Percentiles rank a stretch among this genome's conserved stretches.
phyloP scores from a whole-genome alignment of 1,139 yeast species.

The Debaryomycetaceae sp. region DNA sequence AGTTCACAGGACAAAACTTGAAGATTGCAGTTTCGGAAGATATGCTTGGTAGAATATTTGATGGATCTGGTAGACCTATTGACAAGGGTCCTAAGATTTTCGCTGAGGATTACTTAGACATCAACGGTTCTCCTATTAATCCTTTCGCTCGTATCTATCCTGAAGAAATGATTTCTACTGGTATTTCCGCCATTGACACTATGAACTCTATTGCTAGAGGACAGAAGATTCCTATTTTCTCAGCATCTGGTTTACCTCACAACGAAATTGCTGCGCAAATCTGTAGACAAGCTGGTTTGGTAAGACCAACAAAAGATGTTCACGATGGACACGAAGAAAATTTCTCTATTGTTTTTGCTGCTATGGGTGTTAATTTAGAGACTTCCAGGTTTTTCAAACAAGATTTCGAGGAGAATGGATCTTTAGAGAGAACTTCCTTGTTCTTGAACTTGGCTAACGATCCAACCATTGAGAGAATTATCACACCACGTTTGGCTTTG shows the following conservation, averaged over 20 bases:
- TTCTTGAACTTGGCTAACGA: conserved; percentile 97
- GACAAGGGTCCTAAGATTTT: conserved; percentile 98
- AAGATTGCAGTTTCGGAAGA: conserved; percentile 96
- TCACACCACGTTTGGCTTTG: conserved; percentile 98
- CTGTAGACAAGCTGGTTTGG: conserved; percentile 99
- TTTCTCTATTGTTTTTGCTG: conserved; percentile 98
- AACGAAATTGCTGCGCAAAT: conserved; percentile 99
- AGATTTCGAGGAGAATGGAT: conserved; percentile 98
- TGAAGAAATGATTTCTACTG: conserved; percentile 99
- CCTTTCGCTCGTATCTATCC: conserved; percentile 98
- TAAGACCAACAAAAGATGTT: conserved; percentile 98
- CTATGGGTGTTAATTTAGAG: conserved; percentile 58
- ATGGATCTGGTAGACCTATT: conserved; percentile 98
- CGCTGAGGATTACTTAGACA: conserved; percentile 97
- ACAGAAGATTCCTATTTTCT: conserved; percentile 97
- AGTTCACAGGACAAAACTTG: conserved; percentile 92
- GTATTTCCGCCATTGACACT: conserved; percentile 96
- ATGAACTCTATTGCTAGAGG: conserved; percentile 99
- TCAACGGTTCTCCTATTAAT: conserved; percentile 97
- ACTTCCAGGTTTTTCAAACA: conserved; percentile 70
- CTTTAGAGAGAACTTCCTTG: conserved; percentile 93
- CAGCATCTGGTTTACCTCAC: conserved; percentile 99
- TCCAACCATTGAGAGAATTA: conserved; percentile 98
- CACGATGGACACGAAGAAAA: conserved; percentile 99
- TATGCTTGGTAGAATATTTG: conserved; percentile 95